Conservation (phyloP, 73 alveolate genomes). For the Paramecium biaurelia region DNA sequence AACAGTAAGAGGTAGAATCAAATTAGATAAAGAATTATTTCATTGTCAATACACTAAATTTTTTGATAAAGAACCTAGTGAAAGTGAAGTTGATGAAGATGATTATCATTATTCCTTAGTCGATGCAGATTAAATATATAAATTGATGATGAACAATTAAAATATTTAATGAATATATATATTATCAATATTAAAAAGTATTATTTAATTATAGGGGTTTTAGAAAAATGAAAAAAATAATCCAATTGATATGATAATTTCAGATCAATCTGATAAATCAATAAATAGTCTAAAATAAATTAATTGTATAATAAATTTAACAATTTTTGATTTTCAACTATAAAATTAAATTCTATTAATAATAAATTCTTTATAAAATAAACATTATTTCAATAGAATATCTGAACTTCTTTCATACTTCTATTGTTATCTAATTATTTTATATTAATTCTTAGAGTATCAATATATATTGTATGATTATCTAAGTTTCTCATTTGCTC, state of each 20-base stretch:
- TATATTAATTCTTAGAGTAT: not conserved
- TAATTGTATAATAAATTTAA: too few species aligned
- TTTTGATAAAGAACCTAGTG: not conserved
- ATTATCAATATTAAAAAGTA: too few species aligned
- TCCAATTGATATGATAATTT: too few species aligned
- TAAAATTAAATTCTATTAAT: not conserved
- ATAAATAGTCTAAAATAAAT: too few species aligned
- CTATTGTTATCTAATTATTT: not conserved
- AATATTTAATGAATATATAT: not conserved
- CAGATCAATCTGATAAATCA: too few species aligned
- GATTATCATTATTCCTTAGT: conserved; percentile 6
- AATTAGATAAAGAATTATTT: conserved; percentile 17
- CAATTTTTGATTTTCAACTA: not conserved
- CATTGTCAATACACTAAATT: conserved; percentile 14
- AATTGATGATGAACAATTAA: not conserved
- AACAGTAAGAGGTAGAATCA: conserved; percentile 27
- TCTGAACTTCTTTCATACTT: not conserved
- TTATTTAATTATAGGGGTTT: too few species aligned
- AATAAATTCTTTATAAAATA: not conserved
- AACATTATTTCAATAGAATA: not conserved
- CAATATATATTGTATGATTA: not conserved
- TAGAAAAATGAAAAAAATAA: too few species aligned
- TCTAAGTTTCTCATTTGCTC: not conserved
- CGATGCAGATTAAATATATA: not conserved
- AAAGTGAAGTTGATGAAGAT: not conserved